Percentiles rank a stretch among this genome's conserved stretches.
Conservation (phyloP, 2,329 filamentous ascomycete species). For the Sporothrix variecibatus region DNA sequence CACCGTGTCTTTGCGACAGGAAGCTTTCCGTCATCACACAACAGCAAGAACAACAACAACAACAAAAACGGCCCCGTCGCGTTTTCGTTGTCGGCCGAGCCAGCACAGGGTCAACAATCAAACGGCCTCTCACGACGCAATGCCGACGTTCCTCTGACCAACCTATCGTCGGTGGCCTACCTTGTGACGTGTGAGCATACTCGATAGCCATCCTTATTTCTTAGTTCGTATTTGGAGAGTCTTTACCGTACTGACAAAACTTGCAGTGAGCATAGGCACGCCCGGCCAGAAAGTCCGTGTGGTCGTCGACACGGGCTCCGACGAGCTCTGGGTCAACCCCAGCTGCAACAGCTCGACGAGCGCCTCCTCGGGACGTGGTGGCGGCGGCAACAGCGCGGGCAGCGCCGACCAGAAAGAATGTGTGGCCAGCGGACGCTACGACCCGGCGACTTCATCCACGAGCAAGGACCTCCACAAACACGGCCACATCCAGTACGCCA, state of each 20-base stretch:
- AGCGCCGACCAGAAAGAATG: constrained; percentile 39
- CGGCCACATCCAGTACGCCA: constrained; percentile 37
- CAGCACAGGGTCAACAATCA: not conserved
- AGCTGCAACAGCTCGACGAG: constrained; percentile 45
- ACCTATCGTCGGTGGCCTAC: constrained; percentile 26
- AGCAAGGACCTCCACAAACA: constrained; percentile 26
- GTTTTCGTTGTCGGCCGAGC: not conserved
- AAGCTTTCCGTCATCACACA: not conserved
- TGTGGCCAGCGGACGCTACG: constrained; percentile 44
- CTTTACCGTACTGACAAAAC: not conserved
- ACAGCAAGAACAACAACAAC: too few relatives aligned
- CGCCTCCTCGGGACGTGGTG: constrained; percentile 22
- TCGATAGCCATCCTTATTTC: too few relatives aligned
- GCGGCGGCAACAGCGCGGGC: constrained; percentile 34
- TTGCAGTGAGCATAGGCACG: constrained; percentile 48
- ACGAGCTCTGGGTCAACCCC: constrained; percentile 61
- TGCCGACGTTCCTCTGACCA: constrained; percentile 26
- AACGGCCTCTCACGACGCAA: constrained; percentile 17
- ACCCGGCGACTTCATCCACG: constrained; percentile 34
- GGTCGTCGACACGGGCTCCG: constrained; percentile 56
- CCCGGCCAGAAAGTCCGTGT: constrained; percentile 51
- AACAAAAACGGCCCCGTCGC: not conserved
- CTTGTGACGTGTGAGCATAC: constrained; percentile 26
- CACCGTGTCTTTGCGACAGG: not conserved
- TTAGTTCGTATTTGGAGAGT: too few relatives aligned